These are phyloP conservation scores for Candida sonorensis DNA, from an alignment of 805 yeast genomes.

Conservation along the genomic window DNA sequence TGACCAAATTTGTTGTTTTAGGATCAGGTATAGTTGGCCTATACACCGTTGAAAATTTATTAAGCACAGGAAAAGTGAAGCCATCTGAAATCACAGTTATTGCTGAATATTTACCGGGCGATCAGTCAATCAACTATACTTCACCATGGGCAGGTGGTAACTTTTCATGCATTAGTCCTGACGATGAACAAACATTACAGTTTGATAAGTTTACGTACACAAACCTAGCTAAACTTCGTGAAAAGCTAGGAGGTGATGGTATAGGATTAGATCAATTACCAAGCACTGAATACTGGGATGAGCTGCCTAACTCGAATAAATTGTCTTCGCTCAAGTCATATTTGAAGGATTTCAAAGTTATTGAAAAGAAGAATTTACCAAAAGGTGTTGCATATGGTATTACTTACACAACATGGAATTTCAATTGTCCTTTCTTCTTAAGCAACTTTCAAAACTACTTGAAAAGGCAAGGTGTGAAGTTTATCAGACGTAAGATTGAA, in stretches of 20 bases:
- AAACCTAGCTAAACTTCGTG: constrained; percentile 36
- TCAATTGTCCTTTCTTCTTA: constrained; percentile 63
- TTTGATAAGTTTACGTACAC: constrained; percentile 55
- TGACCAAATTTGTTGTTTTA: constrained; percentile 19
- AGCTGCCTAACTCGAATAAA: constrained; percentile 38
- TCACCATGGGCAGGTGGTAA: constrained; percentile 80
- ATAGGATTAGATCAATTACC: constrained; percentile 49
- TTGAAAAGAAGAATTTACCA: constrained; percentile 37
- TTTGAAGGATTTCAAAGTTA: constrained; percentile 37
- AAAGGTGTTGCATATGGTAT: constrained; percentile 52
- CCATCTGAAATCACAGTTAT: constrained; percentile 44
- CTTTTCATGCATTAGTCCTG: constrained; percentile 54
- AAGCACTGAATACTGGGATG: constrained; percentile 58
- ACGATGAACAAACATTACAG: constrained; percentile 40
- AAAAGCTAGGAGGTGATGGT: constrained; percentile 40
- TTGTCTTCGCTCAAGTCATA: constrained; percentile 41
- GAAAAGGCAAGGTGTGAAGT: constrained; percentile 41
- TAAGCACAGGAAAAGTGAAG: constrained; percentile 33
- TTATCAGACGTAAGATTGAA: constrained; percentile 37
- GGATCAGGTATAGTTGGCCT: constrained; percentile 66
- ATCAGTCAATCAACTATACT: constrained; percentile 63
- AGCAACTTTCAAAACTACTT: constrained; percentile 39
- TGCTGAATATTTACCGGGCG: constrained; percentile 73
- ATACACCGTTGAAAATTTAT: constrained; percentile 48
- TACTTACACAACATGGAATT: constrained; percentile 54